A percentile compares a stretch with the other conserved stretches of the same genome.
Conservation (phyloP, 192 early-diverging fungal genomes). For the Coemansia sp. region DNA sequence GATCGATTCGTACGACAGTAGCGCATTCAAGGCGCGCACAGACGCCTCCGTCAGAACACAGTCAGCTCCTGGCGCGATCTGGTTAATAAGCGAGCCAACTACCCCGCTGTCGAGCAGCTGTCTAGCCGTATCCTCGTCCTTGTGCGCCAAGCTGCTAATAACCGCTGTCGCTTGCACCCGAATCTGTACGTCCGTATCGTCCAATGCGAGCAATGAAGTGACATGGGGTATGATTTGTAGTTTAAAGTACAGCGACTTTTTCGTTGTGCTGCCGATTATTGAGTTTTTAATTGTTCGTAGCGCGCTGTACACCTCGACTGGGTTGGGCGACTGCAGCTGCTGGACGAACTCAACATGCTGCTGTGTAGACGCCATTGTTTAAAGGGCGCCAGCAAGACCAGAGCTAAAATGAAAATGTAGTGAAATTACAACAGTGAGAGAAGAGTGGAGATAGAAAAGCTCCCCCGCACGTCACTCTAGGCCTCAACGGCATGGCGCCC, state of each 20-base stretch:
- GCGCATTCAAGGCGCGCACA: conserved; percentile 52
- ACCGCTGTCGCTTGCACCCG: conserved; percentile 49
- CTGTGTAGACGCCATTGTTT: conserved; percentile 25
- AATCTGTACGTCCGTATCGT: conserved; percentile 40
- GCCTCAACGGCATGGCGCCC: background rate
- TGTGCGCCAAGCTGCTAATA: conserved; percentile 49
- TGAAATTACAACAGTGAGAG: background rate
- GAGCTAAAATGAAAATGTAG: background rate
- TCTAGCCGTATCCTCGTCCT: conserved; percentile 30
- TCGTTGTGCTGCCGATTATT: conserved; percentile 51
- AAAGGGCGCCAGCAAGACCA: background rate
- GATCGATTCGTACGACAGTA: conserved; percentile 32
- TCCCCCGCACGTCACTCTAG: background rate
- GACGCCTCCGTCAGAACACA: conserved; percentile 36
- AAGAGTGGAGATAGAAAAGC: background rate
- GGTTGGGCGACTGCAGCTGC: conserved; percentile 49
- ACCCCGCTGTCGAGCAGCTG: conserved; percentile 37
- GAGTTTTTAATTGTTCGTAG: conserved; percentile 52
- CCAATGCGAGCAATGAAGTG: conserved; percentile 31
- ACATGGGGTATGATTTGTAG: conserved; percentile 44
- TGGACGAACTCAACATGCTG: conserved; percentile 19
- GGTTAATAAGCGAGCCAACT: conserved; percentile 33
- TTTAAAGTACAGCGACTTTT: conserved; percentile 47
- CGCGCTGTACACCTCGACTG: conserved; percentile 47
- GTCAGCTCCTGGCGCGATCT: conserved; percentile 39